Evolutionary conservation across 2,329 filamentous ascomycete species (phyloP), one percentile per base, ranked within the genome.

Genomic region (Trichoderma sp.): DNA sequence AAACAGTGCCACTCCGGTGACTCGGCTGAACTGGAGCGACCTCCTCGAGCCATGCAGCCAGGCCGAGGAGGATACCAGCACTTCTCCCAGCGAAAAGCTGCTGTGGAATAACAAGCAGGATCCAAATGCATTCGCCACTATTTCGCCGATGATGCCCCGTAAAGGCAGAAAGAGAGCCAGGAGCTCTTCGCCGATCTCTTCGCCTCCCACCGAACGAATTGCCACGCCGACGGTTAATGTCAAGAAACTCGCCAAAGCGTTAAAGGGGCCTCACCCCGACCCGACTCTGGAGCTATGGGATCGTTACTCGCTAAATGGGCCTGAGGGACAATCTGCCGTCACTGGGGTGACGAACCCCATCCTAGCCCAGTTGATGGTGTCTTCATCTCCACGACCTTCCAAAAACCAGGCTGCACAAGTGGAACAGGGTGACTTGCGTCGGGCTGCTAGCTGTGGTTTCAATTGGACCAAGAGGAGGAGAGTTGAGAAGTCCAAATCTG

Each of bases 201-300:
- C 92, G 2, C 92, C 93, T 1, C 85, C 87, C 61, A 73, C 81
- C 18, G 82, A 86, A 15, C 85, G 83, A 65, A 76, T 81, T 6
- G 80, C 79, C 30, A 82, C 83, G 1, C 83, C 85, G 7, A 77
- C 86, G 0, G 82, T 91, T 73, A 89, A 92, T 75, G 81, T 90
- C 51, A 86, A 89, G 76, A 85, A 86, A 74, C 81, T 91, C 56
- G 86, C 87, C 51, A 84, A 86, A 69, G 84, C 88, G 0, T 80
- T 93, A 57, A 90, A 87, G 74, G 92, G 91, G 1, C 90, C 91
- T 14, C 88, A 91, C 74, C 87, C 90, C 36, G 92, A 95, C 76
- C 91, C 93, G 47, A 92, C 91, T 3, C 81, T 91, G 36, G 92
- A 95, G 74, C 81, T 95, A 2, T 95, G 93, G 93, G 92, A 92